Evolutionary conservation across 1,284 basidiomycete genomes (phyloP), one percentile per base, ranked within the genome.

Genomic region (Sporisorium sorghi): DNA sequence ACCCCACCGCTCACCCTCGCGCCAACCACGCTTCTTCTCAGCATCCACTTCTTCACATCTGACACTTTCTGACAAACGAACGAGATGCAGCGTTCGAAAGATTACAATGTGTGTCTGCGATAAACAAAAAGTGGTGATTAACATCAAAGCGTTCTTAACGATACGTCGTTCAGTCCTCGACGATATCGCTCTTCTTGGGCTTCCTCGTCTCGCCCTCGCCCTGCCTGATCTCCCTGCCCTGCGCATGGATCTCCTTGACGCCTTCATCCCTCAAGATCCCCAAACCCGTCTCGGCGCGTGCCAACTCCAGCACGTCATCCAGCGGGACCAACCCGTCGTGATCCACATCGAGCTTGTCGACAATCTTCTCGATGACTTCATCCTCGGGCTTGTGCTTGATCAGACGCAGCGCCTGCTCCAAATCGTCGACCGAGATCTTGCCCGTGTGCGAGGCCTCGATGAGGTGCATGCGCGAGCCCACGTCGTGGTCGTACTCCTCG

Each of bases 261-360:
- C 76, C 67, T 26, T 82, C 79, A 57, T 81, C 81, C 11, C 81
- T 51, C 35, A 83, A 61, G 44, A 83, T 81, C 3, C 84, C 83
- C 40, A 85, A 69, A 2, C 84, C 85, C 0, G 63, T 73, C 71
- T 85, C 84, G n/a, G 83, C 80, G 28, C 75, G 78, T 10, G 83
- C 85, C 14, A 86, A 74, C 58, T 81, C 82, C 17, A 86, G 57
- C 21, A 86, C 84, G 43, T 86, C 84, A 42, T 85, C 81, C 15
- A 85, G 42, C 9, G 84, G 84, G 65, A 98, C 94, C 80, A 91
- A 95, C 0, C 96, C 95, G 82, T 99, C 96, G 86, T 93, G 90
- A 86, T 99, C 96, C 5, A 93, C 92, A 84, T 99, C 97, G 77
- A 99, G 87, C 86, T 98, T 98, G 83, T 94, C 90, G 62, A 96